phyloP scores from a whole-genome alignment of 2,329 filamentous ascomycete genomes.

The Penicillium sp. region DNA sequence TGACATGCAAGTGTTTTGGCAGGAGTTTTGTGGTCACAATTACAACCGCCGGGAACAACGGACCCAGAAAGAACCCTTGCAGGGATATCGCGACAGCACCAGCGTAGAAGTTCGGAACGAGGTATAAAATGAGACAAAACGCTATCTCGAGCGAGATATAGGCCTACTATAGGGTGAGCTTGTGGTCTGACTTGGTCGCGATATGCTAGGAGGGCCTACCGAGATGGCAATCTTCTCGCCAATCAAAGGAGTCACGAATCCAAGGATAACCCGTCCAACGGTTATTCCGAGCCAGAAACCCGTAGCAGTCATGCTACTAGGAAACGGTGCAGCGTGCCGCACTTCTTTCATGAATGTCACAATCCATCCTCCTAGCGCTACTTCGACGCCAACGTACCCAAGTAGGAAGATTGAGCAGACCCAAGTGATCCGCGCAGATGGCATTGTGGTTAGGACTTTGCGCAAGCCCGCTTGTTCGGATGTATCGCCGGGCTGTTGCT shows the following conservation, averaged over 20 bases:
- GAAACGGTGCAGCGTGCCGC: constrained; percentile 54
- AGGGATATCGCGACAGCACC: constrained; percentile 62
- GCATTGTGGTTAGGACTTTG: not conserved
- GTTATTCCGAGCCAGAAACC: constrained; percentile 73
- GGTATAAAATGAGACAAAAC: constrained; percentile 68
- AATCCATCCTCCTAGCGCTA: constrained; percentile 61
- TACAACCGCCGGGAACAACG: constrained; percentile 62
- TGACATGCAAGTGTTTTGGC: constrained; percentile 60
- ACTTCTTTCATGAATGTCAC: constrained; percentile 69
- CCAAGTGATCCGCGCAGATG: constrained; percentile 40
- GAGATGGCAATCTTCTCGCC: constrained; percentile 58
- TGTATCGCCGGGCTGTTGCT: not conserved
- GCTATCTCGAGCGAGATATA: constrained; percentile 60
- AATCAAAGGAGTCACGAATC: constrained; percentile 55
- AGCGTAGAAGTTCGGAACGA: constrained; percentile 66
- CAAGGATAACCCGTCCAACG: constrained; percentile 57
- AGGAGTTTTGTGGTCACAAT: constrained; percentile 61
- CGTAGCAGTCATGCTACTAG: constrained; percentile 59
- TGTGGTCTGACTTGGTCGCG: not conserved
- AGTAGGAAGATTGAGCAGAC: constrained; percentile 59
- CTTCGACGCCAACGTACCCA: constrained; percentile 63
- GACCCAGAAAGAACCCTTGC: constrained; percentile 65
- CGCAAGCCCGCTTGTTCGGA: not conserved
- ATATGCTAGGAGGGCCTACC: constrained; percentile 12
- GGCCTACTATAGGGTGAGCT: constrained; percentile 12